phyloP scores from a whole-genome alignment of 805 yeast genomes.

The Scheffersomyces stipitis region DNA sequence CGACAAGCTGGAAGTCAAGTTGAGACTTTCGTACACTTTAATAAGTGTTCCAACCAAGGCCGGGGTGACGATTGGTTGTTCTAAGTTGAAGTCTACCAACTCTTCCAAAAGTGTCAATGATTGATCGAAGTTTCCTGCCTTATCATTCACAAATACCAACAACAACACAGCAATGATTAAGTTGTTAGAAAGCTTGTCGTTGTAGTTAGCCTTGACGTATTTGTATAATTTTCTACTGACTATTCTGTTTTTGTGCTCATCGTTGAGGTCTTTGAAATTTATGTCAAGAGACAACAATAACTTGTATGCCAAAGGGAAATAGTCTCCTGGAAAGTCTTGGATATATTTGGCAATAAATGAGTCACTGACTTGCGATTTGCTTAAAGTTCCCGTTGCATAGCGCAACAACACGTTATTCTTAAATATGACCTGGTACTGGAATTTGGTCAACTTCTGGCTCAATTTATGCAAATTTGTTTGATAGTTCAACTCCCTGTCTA shows the following conservation, averaged over 20 bases:
- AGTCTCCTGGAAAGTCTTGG: conserved; percentile 29
- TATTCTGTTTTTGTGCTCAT: conserved; percentile 10
- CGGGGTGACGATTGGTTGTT: conserved; percentile 3
- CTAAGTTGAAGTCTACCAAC: background rate
- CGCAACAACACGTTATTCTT: conserved; percentile 48
- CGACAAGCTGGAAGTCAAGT: background rate
- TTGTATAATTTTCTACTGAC: conserved; percentile 20
- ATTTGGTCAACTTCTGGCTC: conserved; percentile 23
- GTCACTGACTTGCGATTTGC: conserved; percentile 20
- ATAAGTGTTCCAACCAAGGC: conserved; percentile 13
- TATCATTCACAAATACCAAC: conserved; percentile 24
- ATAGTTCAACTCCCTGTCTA: conserved; percentile 34
- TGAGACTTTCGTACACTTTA: conserved; percentile 1
- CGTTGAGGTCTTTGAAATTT: conserved; percentile 23
- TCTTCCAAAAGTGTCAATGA: conserved; percentile 5
- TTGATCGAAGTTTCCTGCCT: conserved; percentile 25
- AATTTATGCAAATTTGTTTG: conserved; percentile 19
- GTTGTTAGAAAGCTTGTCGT: conserved; percentile 7
- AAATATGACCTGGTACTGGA: conserved; percentile 40
- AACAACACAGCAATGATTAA: conserved; percentile 28
- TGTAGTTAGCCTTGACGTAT: conserved; percentile 6
- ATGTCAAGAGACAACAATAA: conserved; percentile 29
- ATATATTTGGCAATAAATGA: conserved; percentile 18
- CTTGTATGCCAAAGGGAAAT: conserved; percentile 27
- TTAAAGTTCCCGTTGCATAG: conserved; percentile 38